Evolutionary conservation across 805 yeast genomes (phyloP).

Genomic region (Candida arabinofermentans): DNA sequence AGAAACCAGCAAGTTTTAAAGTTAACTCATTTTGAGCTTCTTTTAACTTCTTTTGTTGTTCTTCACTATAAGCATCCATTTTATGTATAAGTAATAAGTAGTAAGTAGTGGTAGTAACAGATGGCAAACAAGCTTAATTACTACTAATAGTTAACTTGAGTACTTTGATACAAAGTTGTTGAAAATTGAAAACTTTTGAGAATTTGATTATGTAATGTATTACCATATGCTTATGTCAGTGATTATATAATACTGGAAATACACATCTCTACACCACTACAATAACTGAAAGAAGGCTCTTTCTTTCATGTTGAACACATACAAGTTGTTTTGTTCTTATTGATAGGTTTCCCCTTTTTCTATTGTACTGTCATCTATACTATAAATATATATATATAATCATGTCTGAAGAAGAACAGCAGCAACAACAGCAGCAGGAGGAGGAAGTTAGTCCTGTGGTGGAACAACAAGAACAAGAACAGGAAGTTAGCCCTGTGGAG

Average conservation of each 20-base stretch:
- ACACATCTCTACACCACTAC: not conserved
- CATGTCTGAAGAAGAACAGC: not conserved
- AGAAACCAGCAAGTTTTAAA: slow-evolving; percentile 52
- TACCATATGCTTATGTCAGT: not conserved
- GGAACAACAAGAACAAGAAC: slow-evolving; percentile 2
- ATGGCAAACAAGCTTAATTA: too few relatives aligned
- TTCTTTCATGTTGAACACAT: too few relatives aligned
- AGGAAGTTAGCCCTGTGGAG: not conserved
- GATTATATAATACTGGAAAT: not conserved
- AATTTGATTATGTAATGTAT: too few relatives aligned
- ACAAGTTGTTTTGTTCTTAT: too few relatives aligned
- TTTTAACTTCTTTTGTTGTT: slow-evolving; percentile 49
- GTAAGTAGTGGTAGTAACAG: not conserved
- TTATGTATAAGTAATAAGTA: not conserved
- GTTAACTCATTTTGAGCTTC: slow-evolving; percentile 60
- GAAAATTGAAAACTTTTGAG: not conserved
- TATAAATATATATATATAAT: too few relatives aligned
- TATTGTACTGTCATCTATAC: too few relatives aligned
- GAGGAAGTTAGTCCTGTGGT: not conserved
- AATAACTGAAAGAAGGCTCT: not conserved
- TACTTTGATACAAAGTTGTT: too few relatives aligned
- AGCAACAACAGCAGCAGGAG: not conserved
- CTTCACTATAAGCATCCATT: slow-evolving; percentile 30
- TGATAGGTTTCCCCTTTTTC: too few relatives aligned
- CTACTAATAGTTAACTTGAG: too few relatives aligned